phyloP scores from a whole-genome alignment of 2,329 filamentous ascomycete species.

The Pseudogymnoascus sp. region DNA sequence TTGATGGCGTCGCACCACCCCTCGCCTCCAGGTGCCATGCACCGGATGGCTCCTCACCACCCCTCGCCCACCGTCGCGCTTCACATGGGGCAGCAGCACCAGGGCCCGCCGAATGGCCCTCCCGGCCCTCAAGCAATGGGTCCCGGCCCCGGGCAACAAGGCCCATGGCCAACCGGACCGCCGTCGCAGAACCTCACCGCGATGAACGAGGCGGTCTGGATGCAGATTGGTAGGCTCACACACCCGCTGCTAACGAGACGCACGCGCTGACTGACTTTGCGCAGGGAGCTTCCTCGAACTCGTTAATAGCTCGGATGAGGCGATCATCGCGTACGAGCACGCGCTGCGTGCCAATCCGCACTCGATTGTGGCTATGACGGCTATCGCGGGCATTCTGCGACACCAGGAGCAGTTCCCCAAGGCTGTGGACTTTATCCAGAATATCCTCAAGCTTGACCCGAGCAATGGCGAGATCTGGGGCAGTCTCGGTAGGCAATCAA shows the following conservation, averaged over 20 bases:
- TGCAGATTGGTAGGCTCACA: slow-evolving; percentile 70
- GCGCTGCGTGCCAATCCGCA: slow-evolving; percentile 80
- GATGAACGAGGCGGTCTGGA: slow-evolving; percentile 84
- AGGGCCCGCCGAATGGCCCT: slow-evolving; percentile 26
- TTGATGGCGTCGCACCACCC: neutral
- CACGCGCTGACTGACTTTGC: slow-evolving; percentile 26
- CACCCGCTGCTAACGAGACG: slow-evolving; percentile 9
- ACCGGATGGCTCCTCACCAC: slow-evolving; percentile 33
- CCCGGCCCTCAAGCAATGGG: slow-evolving; percentile 20
- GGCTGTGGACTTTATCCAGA: slow-evolving; percentile 86
- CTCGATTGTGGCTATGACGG: slow-evolving; percentile 87
- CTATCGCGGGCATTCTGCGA: slow-evolving; percentile 83
- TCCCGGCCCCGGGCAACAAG: slow-evolving; percentile 22
- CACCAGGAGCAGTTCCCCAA: slow-evolving; percentile 90
- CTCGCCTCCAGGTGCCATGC: neutral
- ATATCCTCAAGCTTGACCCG: slow-evolving; percentile 80
- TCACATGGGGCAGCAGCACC: slow-evolving; percentile 35
- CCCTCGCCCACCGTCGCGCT: slow-evolving; percentile 49
- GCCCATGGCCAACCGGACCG: slow-evolving; percentile 28
- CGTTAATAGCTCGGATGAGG: slow-evolving; percentile 80
- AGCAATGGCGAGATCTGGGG: slow-evolving; percentile 96
- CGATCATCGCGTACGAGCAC: slow-evolving; percentile 83
- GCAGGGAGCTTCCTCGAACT: slow-evolving; percentile 78
- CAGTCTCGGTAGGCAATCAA: slow-evolving; percentile 61
- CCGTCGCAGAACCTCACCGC: slow-evolving; percentile 67